Evolutionary conservation across 2,329 filamentous ascomycete species (phyloP).

Genomic region (Epichloe gansuensis): DNA sequence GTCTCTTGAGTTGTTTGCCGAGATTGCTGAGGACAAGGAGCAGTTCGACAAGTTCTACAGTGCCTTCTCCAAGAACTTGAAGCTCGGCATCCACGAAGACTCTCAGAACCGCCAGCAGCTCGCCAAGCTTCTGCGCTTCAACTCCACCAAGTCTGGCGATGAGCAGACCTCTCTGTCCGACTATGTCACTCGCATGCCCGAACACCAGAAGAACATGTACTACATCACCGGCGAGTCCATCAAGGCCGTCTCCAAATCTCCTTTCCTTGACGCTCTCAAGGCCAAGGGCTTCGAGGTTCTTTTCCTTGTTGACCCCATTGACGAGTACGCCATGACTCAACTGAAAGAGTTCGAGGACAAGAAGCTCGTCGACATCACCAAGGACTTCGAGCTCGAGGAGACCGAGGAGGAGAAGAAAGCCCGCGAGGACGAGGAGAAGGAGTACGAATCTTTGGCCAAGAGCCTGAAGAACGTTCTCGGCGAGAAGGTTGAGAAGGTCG

Average conservation of each 20-base stretch:
- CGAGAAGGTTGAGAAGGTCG: slow-evolving; percentile 99
- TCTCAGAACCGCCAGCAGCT: slow-evolving; percentile 87
- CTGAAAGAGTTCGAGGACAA: slow-evolving; percentile 99
- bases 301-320: slow-evolving; percentile 98
- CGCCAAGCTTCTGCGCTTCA: slow-evolving; percentile 97
- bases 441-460: slow-evolving; percentile 91
- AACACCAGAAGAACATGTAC: slow-evolving; percentile 99
- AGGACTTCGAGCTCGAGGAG: slow-evolving; percentile 99
- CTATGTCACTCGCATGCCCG: slow-evolving; percentile 98
- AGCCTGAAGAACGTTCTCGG: slow-evolving; percentile 97
- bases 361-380: slow-evolving; percentile 99
- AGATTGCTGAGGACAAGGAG: slow-evolving; percentile 99
- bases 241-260: slow-evolving; percentile 95
- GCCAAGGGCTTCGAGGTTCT: slow-evolving; percentile 99
- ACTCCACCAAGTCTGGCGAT: slow-evolving; percentile 97
- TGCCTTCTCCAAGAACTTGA: slow-evolving; percentile 99
- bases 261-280: slow-evolving; percentile 97
- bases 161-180: slow-evolving; percentile 89
- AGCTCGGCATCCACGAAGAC: slow-evolving; percentile 99
- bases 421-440: slow-evolving; percentile 96
- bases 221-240: slow-evolving; percentile 99
- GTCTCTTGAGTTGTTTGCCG: slow-evolving; percentile 96
- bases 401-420: slow-evolving; percentile 97
- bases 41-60: slow-evolving; percentile 99
- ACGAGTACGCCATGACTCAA: slow-evolving; percentile 98